Percentiles rank a stretch among this genome's conserved stretches.
Conservation (phyloP, 257 asterid genomes). For the Nicotiana sylvestris region DNA sequence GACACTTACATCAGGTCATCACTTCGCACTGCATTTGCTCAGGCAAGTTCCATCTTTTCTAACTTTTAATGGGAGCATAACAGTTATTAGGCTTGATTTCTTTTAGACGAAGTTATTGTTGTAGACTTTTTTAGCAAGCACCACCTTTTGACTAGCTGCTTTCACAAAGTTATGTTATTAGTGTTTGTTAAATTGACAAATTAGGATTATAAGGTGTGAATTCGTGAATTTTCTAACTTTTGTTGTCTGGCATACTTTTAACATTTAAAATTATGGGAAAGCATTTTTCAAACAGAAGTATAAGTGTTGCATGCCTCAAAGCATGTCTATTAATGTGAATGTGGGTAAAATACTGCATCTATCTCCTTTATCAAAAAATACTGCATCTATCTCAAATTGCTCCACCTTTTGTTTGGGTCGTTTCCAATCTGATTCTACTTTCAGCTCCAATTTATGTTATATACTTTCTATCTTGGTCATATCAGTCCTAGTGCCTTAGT, state of each 20-base stretch:
- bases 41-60: conserved; percentile 53
- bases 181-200: not conserved
- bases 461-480: not conserved
- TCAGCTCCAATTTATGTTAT: not conserved
- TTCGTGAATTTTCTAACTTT: not conserved
- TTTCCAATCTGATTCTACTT: not conserved
- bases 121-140: not conserved
- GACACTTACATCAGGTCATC: conserved; percentile 96
- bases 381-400: not conserved
- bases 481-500: not conserved
- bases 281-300: not conserved
- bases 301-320: not conserved
- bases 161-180: not conserved
- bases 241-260: not conserved
- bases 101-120: not conserved
- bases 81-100: not conserved
- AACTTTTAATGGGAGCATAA: not conserved
- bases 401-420: not conserved
- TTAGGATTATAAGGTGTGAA: not conserved
- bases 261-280: not conserved
- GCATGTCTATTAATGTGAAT: not conserved
- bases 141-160: not conserved
- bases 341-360: conserved; percentile 3
- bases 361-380: not conserved
- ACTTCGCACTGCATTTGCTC: conserved; percentile 98